Conservation (phyloP, 2,329 filamentous ascomycete species). For the Emydomyces testavorans region DNA sequence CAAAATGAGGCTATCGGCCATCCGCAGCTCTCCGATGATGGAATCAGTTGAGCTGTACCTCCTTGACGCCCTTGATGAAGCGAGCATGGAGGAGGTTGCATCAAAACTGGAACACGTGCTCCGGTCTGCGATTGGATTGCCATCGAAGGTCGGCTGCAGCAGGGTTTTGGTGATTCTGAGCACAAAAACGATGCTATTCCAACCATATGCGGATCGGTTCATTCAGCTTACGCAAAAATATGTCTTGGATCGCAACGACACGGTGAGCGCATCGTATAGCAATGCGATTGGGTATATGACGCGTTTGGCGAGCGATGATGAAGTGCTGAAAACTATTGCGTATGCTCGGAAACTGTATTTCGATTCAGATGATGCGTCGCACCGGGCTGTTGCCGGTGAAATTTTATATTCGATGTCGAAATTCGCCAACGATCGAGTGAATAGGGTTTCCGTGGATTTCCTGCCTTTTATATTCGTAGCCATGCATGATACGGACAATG, state of each 20-base stretch:
- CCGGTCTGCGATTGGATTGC: constrained; percentile 77
- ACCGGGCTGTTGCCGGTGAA: constrained; percentile 66
- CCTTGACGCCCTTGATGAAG: constrained; percentile 68
- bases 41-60: constrained; percentile 76
- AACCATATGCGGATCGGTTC: constrained; percentile 62
- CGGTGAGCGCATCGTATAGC: constrained; percentile 81
- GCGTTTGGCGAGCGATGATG: constrained; percentile 49
- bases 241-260: constrained; percentile 82
- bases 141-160: constrained; percentile 84
- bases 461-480: constrained; percentile 82
- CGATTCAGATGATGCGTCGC: constrained; percentile 61
- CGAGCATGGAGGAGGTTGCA: constrained; percentile 63
- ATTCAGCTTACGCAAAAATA: constrained; percentile 68
- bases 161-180: constrained; percentile 74
- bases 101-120: constrained; percentile 65
- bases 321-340: constrained; percentile 43
- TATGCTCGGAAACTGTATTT: constrained; percentile 64
- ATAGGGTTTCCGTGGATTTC: constrained; percentile 58
- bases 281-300: constrained; percentile 76
- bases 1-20: constrained; percentile 67
- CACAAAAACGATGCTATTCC: constrained; percentile 63
- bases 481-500: constrained; percentile 72
- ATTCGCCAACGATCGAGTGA: constrained; percentile 79
- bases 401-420: constrained; percentile 75
- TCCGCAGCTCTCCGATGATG: constrained; percentile 77